Conservation (phyloP, 2,329 filamentous ascomycete genomes). For the Epichloe sp. region DNA sequence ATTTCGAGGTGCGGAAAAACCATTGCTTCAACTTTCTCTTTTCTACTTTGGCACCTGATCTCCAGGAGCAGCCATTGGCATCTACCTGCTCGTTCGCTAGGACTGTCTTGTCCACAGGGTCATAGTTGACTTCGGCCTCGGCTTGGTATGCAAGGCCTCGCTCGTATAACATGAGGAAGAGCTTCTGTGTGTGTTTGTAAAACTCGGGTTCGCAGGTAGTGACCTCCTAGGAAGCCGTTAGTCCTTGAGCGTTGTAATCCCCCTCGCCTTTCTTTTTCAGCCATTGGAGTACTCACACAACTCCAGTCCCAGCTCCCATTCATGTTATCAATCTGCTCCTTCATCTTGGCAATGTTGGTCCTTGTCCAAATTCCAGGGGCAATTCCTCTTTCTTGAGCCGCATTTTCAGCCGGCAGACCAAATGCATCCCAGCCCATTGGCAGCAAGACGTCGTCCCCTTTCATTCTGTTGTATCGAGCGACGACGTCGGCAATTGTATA, state of each 20-base stretch:
- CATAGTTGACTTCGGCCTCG: slow-evolving; percentile 78
- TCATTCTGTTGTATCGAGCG: slow-evolving; percentile 61
- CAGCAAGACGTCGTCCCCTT: slow-evolving; percentile 62
- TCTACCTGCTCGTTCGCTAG: slow-evolving; percentile 92
- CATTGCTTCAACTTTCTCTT: slow-evolving; percentile 72
- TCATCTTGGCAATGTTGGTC: slow-evolving; percentile 74
- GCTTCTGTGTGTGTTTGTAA: slow-evolving; percentile 78
- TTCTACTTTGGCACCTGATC: slow-evolving; percentile 74
- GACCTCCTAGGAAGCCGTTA: slow-evolving; percentile 48
- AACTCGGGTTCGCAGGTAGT: slow-evolving; percentile 74
- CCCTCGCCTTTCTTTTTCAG: background rate
- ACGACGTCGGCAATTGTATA: slow-evolving; percentile 86
- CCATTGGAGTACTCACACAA: slow-evolving; percentile 40
- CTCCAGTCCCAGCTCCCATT: slow-evolving; percentile 78
- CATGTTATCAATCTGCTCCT: slow-evolving; percentile 64
- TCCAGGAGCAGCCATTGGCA: slow-evolving; percentile 71
- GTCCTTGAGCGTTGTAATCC: background rate
- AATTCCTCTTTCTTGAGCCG: slow-evolving; percentile 70
- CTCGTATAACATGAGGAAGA: slow-evolving; percentile 67
- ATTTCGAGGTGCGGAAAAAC: slow-evolving; percentile 77
- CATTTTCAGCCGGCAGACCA: slow-evolving; percentile 82
- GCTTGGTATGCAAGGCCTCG: slow-evolving; percentile 70
- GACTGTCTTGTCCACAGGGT: slow-evolving; percentile 79
- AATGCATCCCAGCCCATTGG: slow-evolving; percentile 97
- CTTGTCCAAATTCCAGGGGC: slow-evolving; percentile 69